Evolutionary conservation across 1,284 basidiomycete species (phyloP).

Genomic region (Trametes sp.): DNA sequence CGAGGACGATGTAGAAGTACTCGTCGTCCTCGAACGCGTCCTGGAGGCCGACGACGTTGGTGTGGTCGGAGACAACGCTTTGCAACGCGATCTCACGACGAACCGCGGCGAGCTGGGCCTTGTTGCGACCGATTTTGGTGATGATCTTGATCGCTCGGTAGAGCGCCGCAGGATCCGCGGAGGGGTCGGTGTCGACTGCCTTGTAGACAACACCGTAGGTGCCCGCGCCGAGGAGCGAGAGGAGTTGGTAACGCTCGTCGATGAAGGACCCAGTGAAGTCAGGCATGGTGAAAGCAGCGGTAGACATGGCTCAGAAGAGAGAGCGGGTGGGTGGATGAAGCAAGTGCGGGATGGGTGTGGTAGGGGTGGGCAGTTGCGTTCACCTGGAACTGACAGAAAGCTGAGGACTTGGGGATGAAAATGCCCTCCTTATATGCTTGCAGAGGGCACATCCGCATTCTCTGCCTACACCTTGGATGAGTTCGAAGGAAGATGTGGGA

Average conservation of each 20-base stretch:
- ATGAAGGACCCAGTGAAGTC: constrained; percentile 27
- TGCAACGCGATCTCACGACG: constrained; percentile 52
- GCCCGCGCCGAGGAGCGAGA: constrained; percentile 40
- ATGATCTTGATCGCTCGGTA: constrained; percentile 41
- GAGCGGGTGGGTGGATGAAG: constrained; percentile 2
- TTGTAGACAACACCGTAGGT: constrained; percentile 45
- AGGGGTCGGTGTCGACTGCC: constrained; percentile 37
- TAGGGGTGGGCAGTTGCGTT: constrained; percentile 20
- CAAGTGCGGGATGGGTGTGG: constrained; percentile 11
- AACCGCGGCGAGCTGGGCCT: constrained; percentile 18
- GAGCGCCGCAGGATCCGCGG: constrained; percentile 12
- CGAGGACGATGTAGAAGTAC: constrained; percentile 67
- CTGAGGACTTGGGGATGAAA: constrained; percentile 9
- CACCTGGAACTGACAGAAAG: constrained; percentile 18
- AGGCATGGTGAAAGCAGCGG: constrained; percentile 28
- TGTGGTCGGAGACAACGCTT: constrained; percentile 61
- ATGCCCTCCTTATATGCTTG: constrained; percentile 12
- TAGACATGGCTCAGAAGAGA: constrained; percentile 14
- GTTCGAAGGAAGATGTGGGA: constrained; percentile 3
- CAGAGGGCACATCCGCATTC: constrained; percentile 3
- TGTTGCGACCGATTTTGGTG: constrained; percentile 23
- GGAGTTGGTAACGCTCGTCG: constrained; percentile 24
- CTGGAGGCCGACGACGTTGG: constrained; percentile 66
- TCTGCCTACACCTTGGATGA: neutral
- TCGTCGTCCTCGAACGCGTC: constrained; percentile 63